Conservation (phyloP, 257 asterid genomes). For the Capsicum rhomboideum region DNA sequence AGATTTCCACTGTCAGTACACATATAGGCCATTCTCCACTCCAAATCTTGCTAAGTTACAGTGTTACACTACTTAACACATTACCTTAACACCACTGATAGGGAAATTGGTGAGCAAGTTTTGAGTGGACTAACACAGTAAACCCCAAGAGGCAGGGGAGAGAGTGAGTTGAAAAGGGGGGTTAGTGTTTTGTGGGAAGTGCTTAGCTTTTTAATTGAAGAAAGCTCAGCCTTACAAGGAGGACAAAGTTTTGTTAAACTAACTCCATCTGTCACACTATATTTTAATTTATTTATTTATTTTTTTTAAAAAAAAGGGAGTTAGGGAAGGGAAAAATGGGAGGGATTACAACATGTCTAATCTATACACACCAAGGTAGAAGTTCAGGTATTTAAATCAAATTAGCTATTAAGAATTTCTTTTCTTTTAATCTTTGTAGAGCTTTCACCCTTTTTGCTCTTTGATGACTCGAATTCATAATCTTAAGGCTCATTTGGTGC, state of each 20-base stretch:
- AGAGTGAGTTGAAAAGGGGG: neutral
- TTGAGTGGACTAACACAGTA: neutral
- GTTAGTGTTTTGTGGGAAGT: neutral
- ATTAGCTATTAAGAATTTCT: no score
- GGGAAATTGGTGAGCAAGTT: neutral
- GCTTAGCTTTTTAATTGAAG: slow-evolving; percentile 9
- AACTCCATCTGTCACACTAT: neutral
- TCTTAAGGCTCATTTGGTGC: no score
- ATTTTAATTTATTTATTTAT: neutral
- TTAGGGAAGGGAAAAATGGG: no score
- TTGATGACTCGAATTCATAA: no score
- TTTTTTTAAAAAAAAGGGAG: no score
- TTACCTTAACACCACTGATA: neutral
- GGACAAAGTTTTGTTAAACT: slow-evolving; percentile 6
- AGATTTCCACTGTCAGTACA: slow-evolving; percentile 96
- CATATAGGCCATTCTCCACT: slow-evolving; percentile 74
- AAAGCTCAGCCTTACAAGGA: slow-evolving; percentile 5
- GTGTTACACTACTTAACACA: neutral
- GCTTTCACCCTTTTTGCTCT: no score
- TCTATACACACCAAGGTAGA: no score
- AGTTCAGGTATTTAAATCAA: no score
- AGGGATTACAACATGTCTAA: no score
- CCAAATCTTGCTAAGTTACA: neutral
- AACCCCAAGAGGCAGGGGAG: neutral
- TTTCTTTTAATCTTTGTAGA: no score